Evolutionary conservation across 768 basidiomycete species (phyloP), one percentile per base, ranked within the genome.

Genomic region (Mycena belliarum): DNA sequence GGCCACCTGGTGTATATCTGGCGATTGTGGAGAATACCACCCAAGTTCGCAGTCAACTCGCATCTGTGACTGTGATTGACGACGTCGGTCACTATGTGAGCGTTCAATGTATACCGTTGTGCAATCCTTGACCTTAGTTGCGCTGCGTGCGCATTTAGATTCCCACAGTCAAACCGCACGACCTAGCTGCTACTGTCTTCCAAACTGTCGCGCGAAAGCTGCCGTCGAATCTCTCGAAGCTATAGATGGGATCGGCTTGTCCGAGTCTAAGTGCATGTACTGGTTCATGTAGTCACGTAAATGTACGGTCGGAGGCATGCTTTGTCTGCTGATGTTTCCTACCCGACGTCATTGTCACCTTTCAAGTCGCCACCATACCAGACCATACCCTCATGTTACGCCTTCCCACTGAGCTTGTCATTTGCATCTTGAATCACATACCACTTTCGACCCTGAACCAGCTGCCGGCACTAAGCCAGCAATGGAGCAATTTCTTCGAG

Each of bases 371-470:
- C n/a, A n/a, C n/a, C n/a, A n/a, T n/a, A n/a, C n/a, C n/a, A n/a
- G n/a, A 8, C 60, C 8, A 12, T 32, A 32, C 12, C 29, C 29
- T 32, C 29, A 75, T 83, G 73, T 61, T 84, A 21, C 70, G 73
- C 26, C 71, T 90, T 2, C 88, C 89, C 7, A 59, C 79, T n/a
- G 89, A 91, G 65, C 68, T 87, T 4, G 67, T 81, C 6, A 67
- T 89, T 38, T 63, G 72, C 8, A 70, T 84, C 32, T 49, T 88
- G 24, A 73, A 78, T 2, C 78, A 78, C 66, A 75, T 89, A 29
- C 77, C 82, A 0, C 49, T 87, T 6, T 68, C 73, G 7, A 71
- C 79, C 0, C 63, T 90, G 5, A 65, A 66, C 35, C 63, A 66
- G 2, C 43, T 81, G 6, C 58, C 57, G 4, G 68, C 71, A 4